These are phyloP conservation scores for Paraconiothyrium sp. DNA, from an alignment of 2,329 filamentous ascomycete species.

Conservation along the genomic window DNA sequence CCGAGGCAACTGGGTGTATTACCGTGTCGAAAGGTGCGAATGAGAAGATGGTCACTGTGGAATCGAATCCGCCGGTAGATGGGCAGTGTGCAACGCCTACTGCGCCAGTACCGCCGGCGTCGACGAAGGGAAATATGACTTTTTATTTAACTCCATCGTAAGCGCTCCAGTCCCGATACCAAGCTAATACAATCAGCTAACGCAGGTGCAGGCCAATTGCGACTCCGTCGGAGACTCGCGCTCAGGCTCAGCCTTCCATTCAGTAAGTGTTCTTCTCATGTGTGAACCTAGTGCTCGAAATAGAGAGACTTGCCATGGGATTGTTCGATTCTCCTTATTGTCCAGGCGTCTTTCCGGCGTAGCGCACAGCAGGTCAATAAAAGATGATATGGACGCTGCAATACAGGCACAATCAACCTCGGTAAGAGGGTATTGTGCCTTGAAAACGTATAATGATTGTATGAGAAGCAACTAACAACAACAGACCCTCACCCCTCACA, in stretches of 20 bases:
- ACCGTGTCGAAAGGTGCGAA: not conserved
- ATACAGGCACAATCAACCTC: too few relatives aligned
- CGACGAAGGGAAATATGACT: not conserved
- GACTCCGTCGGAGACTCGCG: not conserved
- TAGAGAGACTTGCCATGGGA: too few relatives aligned
- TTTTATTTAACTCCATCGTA: not conserved
- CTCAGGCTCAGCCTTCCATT: not conserved
- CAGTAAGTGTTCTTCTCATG: not conserved
- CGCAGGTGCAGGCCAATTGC: not conserved
- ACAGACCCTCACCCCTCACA: not conserved
- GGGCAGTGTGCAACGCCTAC: not conserved
- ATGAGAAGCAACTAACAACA: not conserved
- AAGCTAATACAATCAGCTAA: not conserved
- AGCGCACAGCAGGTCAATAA: too few relatives aligned
- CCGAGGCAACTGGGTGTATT: slow-evolving; percentile 13
- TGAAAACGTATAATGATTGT: not conserved
- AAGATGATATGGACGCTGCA: too few relatives aligned
- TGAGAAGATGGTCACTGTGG: not conserved
- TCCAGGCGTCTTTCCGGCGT: too few relatives aligned
- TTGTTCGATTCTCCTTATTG: too few relatives aligned
- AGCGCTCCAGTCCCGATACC: not conserved
- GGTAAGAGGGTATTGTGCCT: too few relatives aligned
- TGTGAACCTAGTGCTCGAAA: not conserved
- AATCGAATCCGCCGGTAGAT: slow-evolving; percentile 8
- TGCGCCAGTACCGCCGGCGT: not conserved